phyloP scores from a whole-genome alignment of 2,329 filamentous ascomycete species.

The Elsinoe necatrix region DNA sequence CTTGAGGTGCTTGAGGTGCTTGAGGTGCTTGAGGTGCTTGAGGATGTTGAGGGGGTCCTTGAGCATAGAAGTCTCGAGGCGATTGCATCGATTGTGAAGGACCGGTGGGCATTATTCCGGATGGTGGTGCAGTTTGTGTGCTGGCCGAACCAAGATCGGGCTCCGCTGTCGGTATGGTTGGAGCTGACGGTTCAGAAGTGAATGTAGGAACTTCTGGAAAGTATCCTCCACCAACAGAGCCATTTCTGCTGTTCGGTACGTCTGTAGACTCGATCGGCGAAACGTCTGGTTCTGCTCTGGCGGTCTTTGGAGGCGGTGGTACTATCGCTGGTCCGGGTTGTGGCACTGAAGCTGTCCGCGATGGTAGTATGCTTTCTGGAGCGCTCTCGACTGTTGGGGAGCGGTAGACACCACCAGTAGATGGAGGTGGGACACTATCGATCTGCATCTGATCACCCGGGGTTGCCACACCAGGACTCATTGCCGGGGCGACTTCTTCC shows the following conservation, averaged over 20 bases:
- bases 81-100: conserved; percentile 19
- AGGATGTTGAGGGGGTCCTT: too few species aligned
- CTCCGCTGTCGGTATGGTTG: conserved; percentile 30
- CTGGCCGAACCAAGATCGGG: conserved; percentile 20
- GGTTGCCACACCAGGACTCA: background rate
- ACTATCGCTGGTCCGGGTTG: conserved; percentile 19
- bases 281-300: conserved; percentile 40
- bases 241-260: conserved; percentile 29
- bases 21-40: conserved; percentile 1
- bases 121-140: conserved; percentile 2
- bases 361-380: conserved; percentile 47
- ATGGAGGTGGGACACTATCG: background rate
- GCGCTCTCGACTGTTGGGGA: conserved; percentile 53
- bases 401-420: conserved; percentile 22
- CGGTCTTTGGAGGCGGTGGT: conserved; percentile 31
- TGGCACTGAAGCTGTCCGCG: conserved; percentile 22
- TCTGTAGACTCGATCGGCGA: conserved; percentile 44
- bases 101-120: conserved; percentile 4
- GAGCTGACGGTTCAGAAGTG: conserved; percentile 31
- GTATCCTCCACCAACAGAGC: conserved; percentile 49
- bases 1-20: conserved; percentile 5
- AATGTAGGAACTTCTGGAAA: conserved; percentile 47
- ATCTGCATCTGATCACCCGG: conserved; percentile 2
- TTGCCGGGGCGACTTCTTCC: conserved; percentile 41
- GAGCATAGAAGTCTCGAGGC: conserved; percentile 20